Conservation (phyloP, 75 land plant genomes). For the Pseudotsuga menziesii region DNA sequence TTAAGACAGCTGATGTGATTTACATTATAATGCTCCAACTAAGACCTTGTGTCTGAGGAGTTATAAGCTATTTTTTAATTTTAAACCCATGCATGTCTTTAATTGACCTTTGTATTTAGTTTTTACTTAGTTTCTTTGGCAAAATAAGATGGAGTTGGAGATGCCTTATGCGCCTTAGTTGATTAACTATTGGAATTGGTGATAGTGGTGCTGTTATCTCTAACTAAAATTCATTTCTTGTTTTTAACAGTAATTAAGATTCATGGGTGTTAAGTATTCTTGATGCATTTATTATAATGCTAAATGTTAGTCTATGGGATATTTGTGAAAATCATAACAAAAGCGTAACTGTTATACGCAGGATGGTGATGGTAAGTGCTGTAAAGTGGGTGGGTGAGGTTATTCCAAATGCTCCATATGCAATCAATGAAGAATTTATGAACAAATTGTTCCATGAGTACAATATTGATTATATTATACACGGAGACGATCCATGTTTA, state of each 20-base stretch:
- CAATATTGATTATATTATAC: slow-evolving; percentile 88
- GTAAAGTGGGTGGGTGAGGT: slow-evolving; percentile 98
- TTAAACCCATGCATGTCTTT: background rate
- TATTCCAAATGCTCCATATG: slow-evolving; percentile 86
- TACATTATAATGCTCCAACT: background rate
- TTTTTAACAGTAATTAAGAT: background rate
- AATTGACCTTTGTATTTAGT: background rate
- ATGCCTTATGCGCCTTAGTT: background rate
- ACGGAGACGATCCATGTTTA: slow-evolving; percentile 95
- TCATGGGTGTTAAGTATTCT: background rate
- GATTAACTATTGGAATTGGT: background rate
- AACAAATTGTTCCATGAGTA: slow-evolving; percentile 74
- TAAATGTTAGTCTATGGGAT: background rate
- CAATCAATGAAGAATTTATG: slow-evolving; percentile 89
- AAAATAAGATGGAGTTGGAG: background rate
- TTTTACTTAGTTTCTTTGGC: background rate
- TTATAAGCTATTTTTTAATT: background rate
- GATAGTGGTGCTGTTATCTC: background rate
- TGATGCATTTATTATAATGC: slow-evolving; percentile 1
- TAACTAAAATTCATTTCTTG: background rate
- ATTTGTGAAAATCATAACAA: background rate
- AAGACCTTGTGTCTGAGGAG: background rate
- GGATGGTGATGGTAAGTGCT: slow-evolving; percentile 85
- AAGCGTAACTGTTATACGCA: slow-evolving; percentile 15
- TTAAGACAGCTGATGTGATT: background rate